Evolutionary conservation across 768 basidiomycete species (phyloP), one percentile per base, ranked within the genome.

Genomic region (Stropharia rugosoannulata): DNA sequence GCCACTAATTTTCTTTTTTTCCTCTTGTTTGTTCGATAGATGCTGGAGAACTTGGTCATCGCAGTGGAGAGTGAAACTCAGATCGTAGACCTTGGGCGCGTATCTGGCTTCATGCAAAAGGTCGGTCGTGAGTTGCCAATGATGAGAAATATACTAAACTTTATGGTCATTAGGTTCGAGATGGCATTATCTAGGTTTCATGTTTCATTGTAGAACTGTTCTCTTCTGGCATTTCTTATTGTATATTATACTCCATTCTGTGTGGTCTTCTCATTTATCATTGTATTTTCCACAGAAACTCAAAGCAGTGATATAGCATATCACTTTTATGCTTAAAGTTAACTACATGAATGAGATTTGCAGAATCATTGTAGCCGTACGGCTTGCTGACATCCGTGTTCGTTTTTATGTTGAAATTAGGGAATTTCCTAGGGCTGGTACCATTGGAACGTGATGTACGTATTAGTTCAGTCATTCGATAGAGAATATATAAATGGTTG

Each of bases 21-120:
- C 22, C 4, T 22, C 4, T 22, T 22, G 22, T 22, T 36, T 60
- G 51, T 51, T 57, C 54, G 62, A 48, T 64, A 92, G 87, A 88
- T 92, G 85, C 76, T 96, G 52, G 92, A 92, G 61, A 86, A 89
- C 60, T 78, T 97, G 49, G 81, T 95, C 27, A 76, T 89, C 60
- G 93, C 95, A 29, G 83, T 97, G 49, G 93, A 96, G 68, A 95
- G 92, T 64, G 93, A 95, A 64, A 73, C 87, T 2, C 84, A 89
- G 56, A 80, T 89, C 54, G 83, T 90, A 29, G 93, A 95, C 69
- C 85, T 95, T 51, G 85, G 84, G 42, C 84, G 92, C 51, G 89
- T 95, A 39, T 92, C 92, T 45, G 89, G 88, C 1, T 95, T 95
- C 69, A 90, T 95, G 89, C 89, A 91, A 70, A 94, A 92, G 79